Evolutionary conservation across 2,329 filamentous ascomycete genomes (phyloP).

Genomic region (Hortaea werneckii): DNA sequence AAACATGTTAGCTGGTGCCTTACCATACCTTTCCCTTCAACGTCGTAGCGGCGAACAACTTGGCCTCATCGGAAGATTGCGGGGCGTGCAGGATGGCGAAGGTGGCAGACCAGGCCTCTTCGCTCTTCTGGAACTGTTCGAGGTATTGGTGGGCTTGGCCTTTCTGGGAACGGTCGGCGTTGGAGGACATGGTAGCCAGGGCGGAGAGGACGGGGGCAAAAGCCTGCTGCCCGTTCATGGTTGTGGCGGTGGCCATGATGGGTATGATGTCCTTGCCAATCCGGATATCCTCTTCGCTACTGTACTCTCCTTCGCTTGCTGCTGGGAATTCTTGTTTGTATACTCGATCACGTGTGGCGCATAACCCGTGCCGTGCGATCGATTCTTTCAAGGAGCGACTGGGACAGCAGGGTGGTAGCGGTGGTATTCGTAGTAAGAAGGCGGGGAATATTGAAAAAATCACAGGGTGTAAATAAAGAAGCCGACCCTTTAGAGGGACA

Average conservation of each 20-base stretch:
- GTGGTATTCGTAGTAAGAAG: no score
- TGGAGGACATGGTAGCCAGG: constrained; percentile 80
- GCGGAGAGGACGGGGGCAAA: constrained; percentile 81
- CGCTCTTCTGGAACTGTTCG: constrained; percentile 94
- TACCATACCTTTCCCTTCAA: constrained; percentile 83
- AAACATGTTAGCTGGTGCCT: constrained; percentile 1
- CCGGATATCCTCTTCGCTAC: no score
- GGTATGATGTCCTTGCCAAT: neutral
- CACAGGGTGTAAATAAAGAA: no score
- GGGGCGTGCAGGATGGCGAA: constrained; percentile 74
- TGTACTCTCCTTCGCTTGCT: no score
- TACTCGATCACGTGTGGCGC: no score
- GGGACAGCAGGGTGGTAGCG: no score
- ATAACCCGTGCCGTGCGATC: no score
- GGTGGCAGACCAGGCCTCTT: constrained; percentile 83
- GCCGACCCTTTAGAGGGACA: no score
- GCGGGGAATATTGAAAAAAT: no score
- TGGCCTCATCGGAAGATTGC: constrained; percentile 69
- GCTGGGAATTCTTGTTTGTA: no score
- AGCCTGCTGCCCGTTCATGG: constrained; percentile 52
- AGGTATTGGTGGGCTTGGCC: constrained; percentile 84
- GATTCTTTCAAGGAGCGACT: no score
- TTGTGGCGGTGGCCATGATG: constrained; percentile 22
- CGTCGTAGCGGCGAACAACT: constrained; percentile 92
- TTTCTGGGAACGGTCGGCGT: constrained; percentile 71